Conservation (phyloP, 345 rosid species). For the rapeseed (Brassica napus) region Da-Ae NC_063446.1:679501-680000, state of each 20-base stretch:
- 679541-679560: constrained; percentile 66
- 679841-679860: not conserved
- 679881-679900: not conserved
- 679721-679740: constrained; percentile 91
- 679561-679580: constrained; percentile 57
- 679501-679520: constrained; percentile 54
- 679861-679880: not conserved
- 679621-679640: not conserved
- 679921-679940: not conserved
- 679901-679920: not conserved
- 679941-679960: not conserved
- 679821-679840: not conserved
- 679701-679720: not conserved
- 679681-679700: not conserved
- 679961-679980: not conserved
- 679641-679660: constrained; percentile 6
- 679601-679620: constrained; percentile 42
- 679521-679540: constrained; percentile 54
- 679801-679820: not conserved
- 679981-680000: not conserved
- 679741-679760: constrained; percentile 81
- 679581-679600: constrained; percentile 57
- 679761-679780: constrained; percentile 93
- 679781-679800: constrained; percentile 73
- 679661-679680: too few species aligned